These are phyloP conservation scores for Scedosporium minutisporum DNA, from an alignment of 2,329 filamentous ascomycete species.

Conservation along the genomic window DNA sequence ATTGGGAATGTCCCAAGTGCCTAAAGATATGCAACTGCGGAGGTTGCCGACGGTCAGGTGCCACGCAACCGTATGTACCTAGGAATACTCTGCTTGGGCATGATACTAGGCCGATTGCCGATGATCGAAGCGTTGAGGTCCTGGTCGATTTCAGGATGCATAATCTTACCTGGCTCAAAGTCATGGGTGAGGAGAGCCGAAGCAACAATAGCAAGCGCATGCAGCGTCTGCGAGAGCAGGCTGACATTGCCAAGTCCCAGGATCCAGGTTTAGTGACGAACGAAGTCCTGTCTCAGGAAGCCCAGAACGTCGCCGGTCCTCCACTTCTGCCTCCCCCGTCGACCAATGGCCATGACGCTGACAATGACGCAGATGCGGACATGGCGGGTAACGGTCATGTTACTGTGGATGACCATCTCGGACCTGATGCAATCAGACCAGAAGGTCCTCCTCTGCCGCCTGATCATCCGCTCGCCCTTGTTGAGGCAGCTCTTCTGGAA, in stretches of 20 bases:
- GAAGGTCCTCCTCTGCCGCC: neutral
- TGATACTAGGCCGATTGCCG: conserved; percentile 81
- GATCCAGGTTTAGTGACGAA: conserved; percentile 23
- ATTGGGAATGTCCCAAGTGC: conserved; percentile 88
- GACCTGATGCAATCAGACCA: neutral
- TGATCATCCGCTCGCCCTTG: conserved; percentile 10
- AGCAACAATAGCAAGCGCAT: conserved; percentile 48
- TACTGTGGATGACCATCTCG: neutral
- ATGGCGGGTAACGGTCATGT: neutral
- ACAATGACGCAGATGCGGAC: neutral
- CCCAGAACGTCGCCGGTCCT: neutral
- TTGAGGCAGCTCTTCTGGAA: conserved; percentile 14
- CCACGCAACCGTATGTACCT: conserved; percentile 72
- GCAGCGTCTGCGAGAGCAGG: conserved; percentile 45
- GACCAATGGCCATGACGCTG: neutral
- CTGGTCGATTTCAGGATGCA: conserved; percentile 86
- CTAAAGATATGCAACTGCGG: conserved; percentile 79
- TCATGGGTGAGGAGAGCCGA: conserved; percentile 45
- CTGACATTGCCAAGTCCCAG: conserved; percentile 47
- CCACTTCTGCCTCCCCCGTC: neutral
- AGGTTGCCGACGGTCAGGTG: conserved; percentile 55
- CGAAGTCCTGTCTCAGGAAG: conserved; percentile 12
- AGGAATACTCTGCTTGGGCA: conserved; percentile 83
- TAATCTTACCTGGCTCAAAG: conserved; percentile 74
- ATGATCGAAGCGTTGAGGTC: conserved; percentile 80